A percentile compares a stretch with the other conserved stretches of the same genome.
Conservation (phyloP, 2,329 filamentous ascomycete species). For the Talaromyces rugulosus region DNA sequence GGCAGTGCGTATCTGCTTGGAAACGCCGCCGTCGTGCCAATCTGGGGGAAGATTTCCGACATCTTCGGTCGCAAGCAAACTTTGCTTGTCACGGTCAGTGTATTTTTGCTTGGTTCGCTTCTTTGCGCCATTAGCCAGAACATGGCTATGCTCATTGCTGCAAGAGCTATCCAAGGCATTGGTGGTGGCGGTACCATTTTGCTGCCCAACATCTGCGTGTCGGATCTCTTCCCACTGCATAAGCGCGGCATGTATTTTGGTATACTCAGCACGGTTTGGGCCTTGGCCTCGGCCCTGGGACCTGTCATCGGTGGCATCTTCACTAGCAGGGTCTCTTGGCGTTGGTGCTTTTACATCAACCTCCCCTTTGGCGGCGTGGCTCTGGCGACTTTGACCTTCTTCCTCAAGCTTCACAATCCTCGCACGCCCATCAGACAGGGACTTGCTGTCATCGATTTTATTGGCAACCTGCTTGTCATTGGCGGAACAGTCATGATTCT, state of each 20-base stretch:
- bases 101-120: slow-evolving; percentile 52
- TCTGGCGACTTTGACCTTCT: too few species aligned
- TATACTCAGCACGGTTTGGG: slow-evolving; percentile 43
- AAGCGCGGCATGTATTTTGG: slow-evolving; percentile 43
- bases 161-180: slow-evolving; percentile 44
- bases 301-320: too few species aligned
- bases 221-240: slow-evolving; percentile 47
- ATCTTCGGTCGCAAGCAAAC: slow-evolving; percentile 56
- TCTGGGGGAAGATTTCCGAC: slow-evolving; percentile 42
- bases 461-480: too few species aligned
- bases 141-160: slow-evolving; percentile 47
- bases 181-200: slow-evolving; percentile 47
- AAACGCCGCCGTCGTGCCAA: slow-evolving; percentile 34
- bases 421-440: too few species aligned
- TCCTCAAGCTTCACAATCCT: too few species aligned
- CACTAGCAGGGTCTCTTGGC: too few species aligned
- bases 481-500: too few species aligned
- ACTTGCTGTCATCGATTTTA: too few species aligned
- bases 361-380: too few species aligned
- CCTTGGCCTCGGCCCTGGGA: slow-evolving; percentile 30
- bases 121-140: slow-evolving; percentile 44
- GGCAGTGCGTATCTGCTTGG: slow-evolving; percentile 49
- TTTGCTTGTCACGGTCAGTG: slow-evolving; percentile 42
- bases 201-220: slow-evolving; percentile 47
- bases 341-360: too few species aligned